A percentile compares a stretch with the other conserved stretches of the same genome.
Evolutionary conservation across 176 grass and related monocot genomes (phyloP).

Genomic region (Avena sativa): DNA sequence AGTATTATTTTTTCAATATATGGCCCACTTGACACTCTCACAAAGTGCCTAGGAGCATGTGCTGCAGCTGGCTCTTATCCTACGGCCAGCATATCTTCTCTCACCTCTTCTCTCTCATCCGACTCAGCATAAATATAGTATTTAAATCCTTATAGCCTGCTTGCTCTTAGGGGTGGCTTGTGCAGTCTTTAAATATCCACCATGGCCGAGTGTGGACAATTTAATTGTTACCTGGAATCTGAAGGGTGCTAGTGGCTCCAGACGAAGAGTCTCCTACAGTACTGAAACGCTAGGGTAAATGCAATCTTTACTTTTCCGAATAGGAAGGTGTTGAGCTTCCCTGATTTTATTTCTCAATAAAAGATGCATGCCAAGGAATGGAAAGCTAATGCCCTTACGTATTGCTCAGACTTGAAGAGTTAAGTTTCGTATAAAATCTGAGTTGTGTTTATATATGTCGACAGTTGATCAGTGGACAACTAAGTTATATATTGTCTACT

Average conservation of each 20-base stretch:
- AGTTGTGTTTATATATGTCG: no score
- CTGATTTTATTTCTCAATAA: neutral
- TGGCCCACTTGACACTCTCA: no score
- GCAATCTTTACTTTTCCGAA: neutral
- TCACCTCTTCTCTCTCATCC: no score
- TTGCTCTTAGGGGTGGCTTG: neutral
- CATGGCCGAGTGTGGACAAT: neutral
- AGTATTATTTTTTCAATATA: no score
- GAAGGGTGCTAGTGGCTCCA: neutral
- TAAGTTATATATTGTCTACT: neutral
- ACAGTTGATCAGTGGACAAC: neutral
- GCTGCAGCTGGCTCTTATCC: no score
- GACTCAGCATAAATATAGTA: no score
- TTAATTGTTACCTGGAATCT: neutral
- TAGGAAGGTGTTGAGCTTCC: neutral
- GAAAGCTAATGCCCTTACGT: neutral
- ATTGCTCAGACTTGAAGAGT: neutral
- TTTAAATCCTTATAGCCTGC: no score
- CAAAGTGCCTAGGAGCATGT: no score
- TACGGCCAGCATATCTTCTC: no score
- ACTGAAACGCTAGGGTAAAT: neutral
- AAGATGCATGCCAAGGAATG: no score
- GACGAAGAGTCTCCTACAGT: neutral
- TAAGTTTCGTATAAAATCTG: no score
- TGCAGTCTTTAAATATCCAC: constrained; percentile 6